Base-by-base conservation (phyloP, 169 alveolate species). In the Eimeria praecox region DNA sequence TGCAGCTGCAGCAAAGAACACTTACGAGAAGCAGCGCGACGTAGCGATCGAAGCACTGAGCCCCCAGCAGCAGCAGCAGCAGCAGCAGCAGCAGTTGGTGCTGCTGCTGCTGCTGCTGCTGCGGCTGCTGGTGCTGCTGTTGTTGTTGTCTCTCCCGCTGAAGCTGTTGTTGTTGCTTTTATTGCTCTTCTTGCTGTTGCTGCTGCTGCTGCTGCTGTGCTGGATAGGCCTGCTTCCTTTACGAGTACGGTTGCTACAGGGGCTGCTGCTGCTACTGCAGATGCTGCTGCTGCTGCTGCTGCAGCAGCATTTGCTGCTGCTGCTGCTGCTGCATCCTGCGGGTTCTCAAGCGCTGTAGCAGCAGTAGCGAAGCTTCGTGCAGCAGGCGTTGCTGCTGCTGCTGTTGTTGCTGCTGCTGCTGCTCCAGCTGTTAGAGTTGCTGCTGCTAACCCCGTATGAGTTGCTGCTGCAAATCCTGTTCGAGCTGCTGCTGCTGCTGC, bases 341-440 rank as follows among this genome's bases (percentile, higher is more conserved):
- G 6, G 27, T 30, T 73, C 85, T 73, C 85, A 73, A 40, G 40
- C 18, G 85, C 85, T 24, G 0, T 20, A 73, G 35, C 49, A 66
- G 77, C 6, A 27, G 85, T 3, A 73, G 85, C 85, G 33, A 42
- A 73, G 85, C 44, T 73, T 30, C 52, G 27, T 73, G 62, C 66
- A 78, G 89, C 89, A 78, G 64, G 20, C 16, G 89, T 20, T 42
- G 89, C 59, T 78, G 89, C 56, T 49, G 56, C 56, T 49, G 56
- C 56, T 49, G 56, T 8, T 49, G 56, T 12, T 8, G 56, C 20
- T 49, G 56, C 56, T 8, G 56, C 56, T 49, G 56, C 56, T 49
- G 56, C 56, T 5, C 20, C 56, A 49, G 56, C 56, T 49, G 56
- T 56, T 42, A 5, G 14, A 6, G 89, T 30, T 66, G 77, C 56